Evolutionary conservation across 768 basidiomycete genomes (phyloP), one percentile per base, ranked within the genome.

Genomic region (Boletus pseudopeckii): DNA sequence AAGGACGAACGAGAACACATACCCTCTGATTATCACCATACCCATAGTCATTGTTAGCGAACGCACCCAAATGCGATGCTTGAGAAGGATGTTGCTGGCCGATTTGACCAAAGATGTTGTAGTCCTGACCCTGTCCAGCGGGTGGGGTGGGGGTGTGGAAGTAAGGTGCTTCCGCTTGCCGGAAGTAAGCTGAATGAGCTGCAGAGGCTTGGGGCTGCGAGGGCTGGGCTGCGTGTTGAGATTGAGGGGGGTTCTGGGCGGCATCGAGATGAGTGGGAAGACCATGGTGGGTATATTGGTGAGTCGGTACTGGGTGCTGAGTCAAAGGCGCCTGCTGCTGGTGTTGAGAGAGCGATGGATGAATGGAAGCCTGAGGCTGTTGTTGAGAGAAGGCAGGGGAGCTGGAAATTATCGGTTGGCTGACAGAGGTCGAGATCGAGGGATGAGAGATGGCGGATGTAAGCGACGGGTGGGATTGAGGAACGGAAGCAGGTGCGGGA

Each of bases 91-190:
- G 84, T 48, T 82, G 80, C 46, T 76, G 78, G 7, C 64, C 68
- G 18, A 82, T 77, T 68, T 85, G 84, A n/a, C 85, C 83, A 62
- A 90, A 88, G 39, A 82, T 78, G 60, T 74, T 84, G 46, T 84
- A 70, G 37, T 81, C 78, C 56, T 89, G 88, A 17, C 74, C 72
- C 61, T 85, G 85, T 26, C 72, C 71, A 17, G 81, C 83, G 52
- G 89, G 88, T 20, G 89, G 90, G 3, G 90, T 91, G 8, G 86
- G 81, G 0, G 85, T 77, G 63, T 91, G 86, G 78, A 88, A 89
- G 69, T 89, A 90, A 5, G 85, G 85, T 3, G 78, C 67, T 8
- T 89, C 85, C 11, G 77, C 77, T 63, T 87, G 86, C 49, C 88
- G 79, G 77, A 87, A 89, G 64, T 88, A 90, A 0, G 64, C 57